phyloP scores from a whole-genome alignment of 306 rosid species.

The Urtica urens region DNA sequence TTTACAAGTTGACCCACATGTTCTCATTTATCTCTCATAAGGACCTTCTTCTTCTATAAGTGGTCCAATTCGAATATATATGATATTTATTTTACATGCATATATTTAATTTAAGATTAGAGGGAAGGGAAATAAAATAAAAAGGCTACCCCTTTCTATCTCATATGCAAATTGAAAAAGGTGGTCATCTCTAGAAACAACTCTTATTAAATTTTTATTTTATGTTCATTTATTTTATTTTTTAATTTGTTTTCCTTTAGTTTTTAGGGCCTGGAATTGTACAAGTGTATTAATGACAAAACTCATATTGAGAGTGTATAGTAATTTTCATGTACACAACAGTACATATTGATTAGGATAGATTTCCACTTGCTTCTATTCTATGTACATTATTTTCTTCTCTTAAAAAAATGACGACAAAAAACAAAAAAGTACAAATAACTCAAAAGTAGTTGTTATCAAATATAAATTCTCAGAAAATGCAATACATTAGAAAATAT shows the following conservation, averaged over 20 bases:
- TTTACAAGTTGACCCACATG: slow-evolving; percentile 31
- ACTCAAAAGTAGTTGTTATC: too few relatives aligned
- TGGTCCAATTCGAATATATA: slow-evolving; percentile 9
- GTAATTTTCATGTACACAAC: neutral
- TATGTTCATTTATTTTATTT: neutral
- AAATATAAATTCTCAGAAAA: too few relatives aligned
- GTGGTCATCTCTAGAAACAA: slow-evolving; percentile 23
- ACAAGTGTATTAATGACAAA: slow-evolving; percentile 5
- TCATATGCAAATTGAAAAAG: neutral
- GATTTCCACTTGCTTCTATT: neutral
- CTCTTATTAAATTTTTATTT: slow-evolving; percentile 6
- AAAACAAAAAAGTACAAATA: too few relatives aligned
- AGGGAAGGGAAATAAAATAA: neutral
- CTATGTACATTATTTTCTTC: too few relatives aligned
- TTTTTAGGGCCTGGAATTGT: slow-evolving; percentile 7
- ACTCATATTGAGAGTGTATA: neutral
- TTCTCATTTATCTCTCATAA: slow-evolving; percentile 26
- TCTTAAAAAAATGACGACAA: too few relatives aligned
- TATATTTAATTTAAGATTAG: neutral
- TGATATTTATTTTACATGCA: neutral
- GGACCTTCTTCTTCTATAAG: slow-evolving; percentile 20
- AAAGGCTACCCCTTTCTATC: neutral
- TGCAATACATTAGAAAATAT: too few relatives aligned
- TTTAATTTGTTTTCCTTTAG: slow-evolving; percentile 10
- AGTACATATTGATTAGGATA: neutral